Percentiles rank a stretch among this genome's conserved stretches.
Evolutionary conservation across 2,329 filamentous ascomycete species (phyloP).

Genomic region (Neofusicoccum ribis): DNA sequence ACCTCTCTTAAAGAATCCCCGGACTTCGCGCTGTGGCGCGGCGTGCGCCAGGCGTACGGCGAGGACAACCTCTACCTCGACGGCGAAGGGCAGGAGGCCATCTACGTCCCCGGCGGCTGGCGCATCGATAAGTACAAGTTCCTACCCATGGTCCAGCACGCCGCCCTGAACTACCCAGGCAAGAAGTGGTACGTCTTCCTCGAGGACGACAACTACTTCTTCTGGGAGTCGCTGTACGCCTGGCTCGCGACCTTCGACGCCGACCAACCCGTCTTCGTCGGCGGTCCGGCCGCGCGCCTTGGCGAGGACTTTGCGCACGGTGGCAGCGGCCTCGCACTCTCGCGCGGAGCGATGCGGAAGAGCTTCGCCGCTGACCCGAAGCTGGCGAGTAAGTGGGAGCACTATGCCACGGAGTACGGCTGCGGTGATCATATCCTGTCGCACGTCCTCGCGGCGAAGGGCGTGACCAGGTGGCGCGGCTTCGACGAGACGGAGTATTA

Average conservation of each 20-base stretch:
- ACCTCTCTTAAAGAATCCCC: conserved; percentile 43
- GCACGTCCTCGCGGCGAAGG: conserved; percentile 38
- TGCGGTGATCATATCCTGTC: conserved; percentile 42
- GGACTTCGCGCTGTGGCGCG: conserved; percentile 49
- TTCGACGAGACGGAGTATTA: conserved; percentile 43
- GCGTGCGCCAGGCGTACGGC: conserved; percentile 33
- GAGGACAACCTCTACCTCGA: conserved; percentile 22
- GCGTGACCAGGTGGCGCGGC: conserved; percentile 24
- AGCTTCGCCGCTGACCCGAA: conserved; percentile 34
- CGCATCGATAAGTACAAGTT: conserved; percentile 61
- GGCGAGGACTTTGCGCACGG: conserved; percentile 40
- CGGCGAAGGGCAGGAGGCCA: conserved; percentile 45
- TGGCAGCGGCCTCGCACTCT: conserved; percentile 46
- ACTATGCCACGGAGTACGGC: conserved; percentile 31
- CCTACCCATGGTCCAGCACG: conserved; percentile 56
- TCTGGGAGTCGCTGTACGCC: conserved; percentile 42
- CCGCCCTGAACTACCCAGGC: conserved; percentile 37
- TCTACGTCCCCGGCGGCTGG: conserved; percentile 46
- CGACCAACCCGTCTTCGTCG: conserved; percentile 40
- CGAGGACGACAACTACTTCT: conserved; percentile 40
- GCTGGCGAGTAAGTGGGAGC: conserved; percentile 40
- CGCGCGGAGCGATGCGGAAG: conserved; percentile 50
- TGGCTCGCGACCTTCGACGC: conserved; percentile 41
- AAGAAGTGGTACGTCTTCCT: conserved; percentile 39
- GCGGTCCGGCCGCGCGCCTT: conserved; percentile 39